A percentile compares a stretch with the other conserved stretches of the same genome.
Conservation (phyloP, 805 yeast genomes). For the Groenewaldozyma salmanticensis region DNA sequence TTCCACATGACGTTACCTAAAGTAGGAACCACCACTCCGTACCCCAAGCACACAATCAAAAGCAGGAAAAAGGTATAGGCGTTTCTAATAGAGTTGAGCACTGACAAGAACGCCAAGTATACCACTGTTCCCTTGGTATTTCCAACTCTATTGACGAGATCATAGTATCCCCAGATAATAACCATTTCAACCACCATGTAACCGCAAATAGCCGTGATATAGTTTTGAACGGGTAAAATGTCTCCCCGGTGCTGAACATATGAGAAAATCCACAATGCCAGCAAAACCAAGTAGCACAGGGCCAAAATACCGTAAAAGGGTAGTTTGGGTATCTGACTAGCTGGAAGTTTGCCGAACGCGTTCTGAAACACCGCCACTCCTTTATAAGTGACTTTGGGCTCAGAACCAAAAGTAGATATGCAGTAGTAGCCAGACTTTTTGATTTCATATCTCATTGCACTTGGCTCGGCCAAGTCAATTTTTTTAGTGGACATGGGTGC, state of each 20-base stretch:
- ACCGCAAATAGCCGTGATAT: conserved; percentile 74
- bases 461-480: conserved; percentile 48
- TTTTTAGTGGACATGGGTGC: conserved; percentile 49
- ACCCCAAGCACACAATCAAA: conserved; percentile 80
- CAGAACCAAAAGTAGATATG: conserved; percentile 51
- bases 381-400: conserved; percentile 36
- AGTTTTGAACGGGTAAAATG: conserved; percentile 80
- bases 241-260: conserved; percentile 81
- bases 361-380: conserved; percentile 79
- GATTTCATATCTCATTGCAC: conserved; percentile 54
- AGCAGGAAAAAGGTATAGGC: conserved; percentile 84
- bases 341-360: conserved; percentile 83
- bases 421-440: conserved; percentile 85
- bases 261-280: conserved; percentile 77
- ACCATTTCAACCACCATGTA: conserved; percentile 78
- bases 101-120: conserved; percentile 68
- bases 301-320: conserved; percentile 84
- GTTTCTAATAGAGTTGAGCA: conserved; percentile 69
- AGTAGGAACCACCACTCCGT: conserved; percentile 87
- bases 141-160: conserved; percentile 60
- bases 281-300: conserved; percentile 68
- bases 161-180: conserved; percentile 86
- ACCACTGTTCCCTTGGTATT: conserved; percentile 47
- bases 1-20: conserved; percentile 71
- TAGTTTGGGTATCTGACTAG: conserved; percentile 82